Base-by-base conservation (phyloP, 2,329 filamentous ascomycete genomes). In the Scolecobasidium constrictum region DNA sequence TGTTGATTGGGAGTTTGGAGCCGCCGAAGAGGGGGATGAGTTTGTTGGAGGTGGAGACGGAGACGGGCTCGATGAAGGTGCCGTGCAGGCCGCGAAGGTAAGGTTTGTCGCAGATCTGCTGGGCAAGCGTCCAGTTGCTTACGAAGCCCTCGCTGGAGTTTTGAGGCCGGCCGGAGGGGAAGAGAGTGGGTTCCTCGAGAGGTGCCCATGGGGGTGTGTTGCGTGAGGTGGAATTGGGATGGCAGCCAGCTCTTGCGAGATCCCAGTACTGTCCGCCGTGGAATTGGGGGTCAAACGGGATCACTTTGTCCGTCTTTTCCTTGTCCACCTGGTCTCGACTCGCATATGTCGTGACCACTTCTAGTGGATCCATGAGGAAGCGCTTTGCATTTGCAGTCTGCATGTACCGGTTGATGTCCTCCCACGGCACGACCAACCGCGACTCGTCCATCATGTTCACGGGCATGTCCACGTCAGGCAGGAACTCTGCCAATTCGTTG, bases 21-120 rank as follows among this genome's bases (percentile, higher is more conserved):
- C 66, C 67, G 2, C 68, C 65, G 35, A 73, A 72, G 2, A 72
- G 51, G 5, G 70, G 69, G 38, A 72, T 59, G 19, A 73, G 55
- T 16, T 59, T 54, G 33, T 60, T 56, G 0, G 66, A 63, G n/a
- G 60, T 66, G 2, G 58, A 58, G 3, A 65, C 57, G 3, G 66
- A 66, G n/a, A 66, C 54, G 3, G 69, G 69, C 41, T 68, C 66
- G 21, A 71, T 61, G 40, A 72, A 69, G 3, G 61, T 61, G 23
- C 68, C 70, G 46, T 72, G 69, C 1, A 66, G 51, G 13, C 58
- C 59, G 46, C 65, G 62, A 3, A 72, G 54, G 22, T 64, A 53
- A 4, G 67, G 61, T 19, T 71, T 62, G 17, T 61, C 54, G 46
- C 69, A 73, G 0, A 63, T 58, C 19, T 67, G 65, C 40, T 61